Evolutionary conservation across 2,329 filamentous ascomycete genomes (phyloP).

Genomic region (Aspergillus pseudotamarii): DNA sequence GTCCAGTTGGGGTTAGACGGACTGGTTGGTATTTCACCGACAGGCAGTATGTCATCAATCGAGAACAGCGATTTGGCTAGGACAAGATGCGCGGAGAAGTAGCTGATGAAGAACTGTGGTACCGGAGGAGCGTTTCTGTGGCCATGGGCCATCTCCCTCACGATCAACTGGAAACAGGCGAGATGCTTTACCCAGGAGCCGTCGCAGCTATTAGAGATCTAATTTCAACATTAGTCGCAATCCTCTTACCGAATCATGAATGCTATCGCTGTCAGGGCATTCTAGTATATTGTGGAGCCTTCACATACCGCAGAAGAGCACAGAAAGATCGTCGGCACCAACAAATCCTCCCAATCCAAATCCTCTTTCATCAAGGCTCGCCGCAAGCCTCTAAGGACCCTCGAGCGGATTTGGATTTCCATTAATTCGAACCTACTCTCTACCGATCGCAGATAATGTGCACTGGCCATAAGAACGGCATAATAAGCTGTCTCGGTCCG

Average conservation of each 20-base stretch:
- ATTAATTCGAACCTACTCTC: conserved; percentile 2
- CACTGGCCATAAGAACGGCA: conserved; percentile 11
- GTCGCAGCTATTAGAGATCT: conserved; percentile 11
- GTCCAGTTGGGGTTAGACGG: background rate
- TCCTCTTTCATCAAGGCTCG: background rate
- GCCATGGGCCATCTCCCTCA: conserved; percentile 1
- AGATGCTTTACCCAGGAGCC: conserved; percentile 8
- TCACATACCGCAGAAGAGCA: conserved; percentile 2
- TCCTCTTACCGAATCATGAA: background rate
- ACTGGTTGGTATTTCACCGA: background rate
- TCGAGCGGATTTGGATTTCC: background rate
- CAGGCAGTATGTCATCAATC: background rate
- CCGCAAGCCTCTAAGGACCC: conserved; percentile 7
- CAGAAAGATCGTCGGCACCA: conserved; percentile 11
- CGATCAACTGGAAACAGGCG: conserved; percentile 9
- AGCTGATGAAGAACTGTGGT: background rate
- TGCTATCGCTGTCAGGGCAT: background rate
- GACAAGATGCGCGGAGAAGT: background rate
- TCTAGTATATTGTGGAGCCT: background rate
- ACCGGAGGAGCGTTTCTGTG: background rate
- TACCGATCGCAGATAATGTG: conserved; percentile 8
- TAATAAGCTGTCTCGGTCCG: conserved; percentile 9
- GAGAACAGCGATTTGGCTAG: background rate
- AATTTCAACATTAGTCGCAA: background rate
- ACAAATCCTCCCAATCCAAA: conserved; percentile 6